phyloP scores from a whole-genome alignment of 1,284 basidiomycete species.

The Sanguinoderma infundibulare region DNA sequence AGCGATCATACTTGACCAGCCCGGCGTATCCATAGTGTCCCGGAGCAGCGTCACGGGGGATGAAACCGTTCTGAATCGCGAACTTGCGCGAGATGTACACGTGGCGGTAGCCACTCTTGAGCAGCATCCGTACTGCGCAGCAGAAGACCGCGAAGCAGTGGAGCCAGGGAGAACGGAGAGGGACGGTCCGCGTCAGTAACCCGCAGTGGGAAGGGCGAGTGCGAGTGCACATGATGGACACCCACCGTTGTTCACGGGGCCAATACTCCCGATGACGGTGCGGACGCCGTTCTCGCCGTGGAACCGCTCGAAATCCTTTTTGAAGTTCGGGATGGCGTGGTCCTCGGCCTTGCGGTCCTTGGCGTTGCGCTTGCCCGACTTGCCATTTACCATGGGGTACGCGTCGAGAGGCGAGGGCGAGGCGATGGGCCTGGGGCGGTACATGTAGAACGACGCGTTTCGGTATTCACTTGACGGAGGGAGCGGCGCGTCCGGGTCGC shows the following conservation, averaged over 20 bases:
- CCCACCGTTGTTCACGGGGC: slow-evolving; percentile 85
- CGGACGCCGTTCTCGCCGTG: slow-evolving; percentile 92
- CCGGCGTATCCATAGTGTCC: slow-evolving; percentile 89
- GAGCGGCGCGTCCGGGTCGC: slow-evolving; percentile 61
- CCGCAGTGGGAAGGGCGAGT: slow-evolving; percentile 5
- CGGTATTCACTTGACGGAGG: slow-evolving; percentile 64
- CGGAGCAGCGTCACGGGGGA: slow-evolving; percentile 82
- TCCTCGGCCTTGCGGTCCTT: slow-evolving; percentile 30
- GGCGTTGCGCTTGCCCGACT: slow-evolving; percentile 42
- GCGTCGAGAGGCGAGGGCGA: slow-evolving; percentile 30
- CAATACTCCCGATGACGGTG: slow-evolving; percentile 91
- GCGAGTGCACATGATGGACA: slow-evolving; percentile 7
- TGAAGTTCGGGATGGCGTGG: slow-evolving; percentile 60
- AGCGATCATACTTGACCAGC: slow-evolving; percentile 62
- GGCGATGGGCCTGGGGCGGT: slow-evolving; percentile 42
- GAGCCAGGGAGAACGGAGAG: slow-evolving; percentile 2
- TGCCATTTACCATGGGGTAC: slow-evolving; percentile 42
- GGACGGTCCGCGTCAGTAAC: slow-evolving; percentile 11
- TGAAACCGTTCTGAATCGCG: slow-evolving; percentile 88
- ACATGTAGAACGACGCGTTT: slow-evolving; percentile 74
- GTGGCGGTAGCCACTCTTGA: slow-evolving; percentile 92
- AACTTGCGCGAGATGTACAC: slow-evolving; percentile 97
- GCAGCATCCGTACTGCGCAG: slow-evolving; percentile 81
- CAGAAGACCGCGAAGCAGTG: slow-evolving; percentile 4
- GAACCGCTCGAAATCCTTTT: slow-evolving; percentile 83